Base-by-base conservation (phyloP, 352 stramenopile species). In the Phytophthora megakarya region DNA sequence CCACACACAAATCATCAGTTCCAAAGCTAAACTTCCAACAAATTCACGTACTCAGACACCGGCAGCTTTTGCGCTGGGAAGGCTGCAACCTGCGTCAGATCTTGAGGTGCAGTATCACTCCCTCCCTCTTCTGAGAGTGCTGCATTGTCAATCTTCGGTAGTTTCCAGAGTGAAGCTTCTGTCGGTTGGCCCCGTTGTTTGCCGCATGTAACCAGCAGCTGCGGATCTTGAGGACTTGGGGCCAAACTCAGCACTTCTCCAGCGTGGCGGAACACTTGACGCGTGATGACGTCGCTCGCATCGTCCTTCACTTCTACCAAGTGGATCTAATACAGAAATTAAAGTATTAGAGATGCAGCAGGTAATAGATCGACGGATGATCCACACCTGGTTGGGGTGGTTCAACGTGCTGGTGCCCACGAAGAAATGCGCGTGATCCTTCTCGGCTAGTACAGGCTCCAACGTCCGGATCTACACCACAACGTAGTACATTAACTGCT, bases 371-470 rank as follows among this genome's bases (percentile, higher is more conserved):
- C 3, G 16, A 16, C 39, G 18, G 22, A 21, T 32, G 26, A 39
- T 39, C n/a, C 12, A 11, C 40, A 92, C 76, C 67, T 90, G 74
- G 56, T 95, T 95, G 26, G 68, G 56, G 37, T 85, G 75, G 55
- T 86, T 82, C 52, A 91, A 81, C 11, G 71, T 73, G 15, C 76
- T 77, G 16, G 81, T 92, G 50, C 84, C 84, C 11, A 90, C 54
- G 39, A 93, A 65, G 64, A 92, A 95, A 51, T 77, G 82, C 54
- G 75, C 67, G 40, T 69, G 63, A 39, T 87, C 76, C 43, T 85
- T 91, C 33, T 92, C 80, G 5, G 64, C 83, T 21, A 87, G 47
- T 28, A 93, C 55, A 15, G 86, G 78, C 47, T 92, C 86, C 32
- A 95, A 66, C 35, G 78, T 84, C 10, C 86, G 84, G 39, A 84